A percentile compares a stretch with the other conserved stretches of the same genome.
These are phyloP conservation scores for Polygonum maritimum DNA, from an alignment of 148 eudicot genomes.

Conservation along the genomic window DNA sequence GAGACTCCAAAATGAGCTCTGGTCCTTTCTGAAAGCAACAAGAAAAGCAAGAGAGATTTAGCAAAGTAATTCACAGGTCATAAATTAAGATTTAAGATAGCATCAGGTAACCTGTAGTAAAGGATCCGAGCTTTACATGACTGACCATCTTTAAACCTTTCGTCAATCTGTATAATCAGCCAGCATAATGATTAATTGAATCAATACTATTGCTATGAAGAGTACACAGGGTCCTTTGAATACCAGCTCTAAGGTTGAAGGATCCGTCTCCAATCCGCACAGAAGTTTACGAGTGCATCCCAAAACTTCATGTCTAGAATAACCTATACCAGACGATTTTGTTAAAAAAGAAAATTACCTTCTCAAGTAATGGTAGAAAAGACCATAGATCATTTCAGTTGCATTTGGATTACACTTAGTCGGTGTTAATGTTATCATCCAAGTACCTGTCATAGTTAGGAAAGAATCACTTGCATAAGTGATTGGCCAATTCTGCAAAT, in stretches of 20 bases:
- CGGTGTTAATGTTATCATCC: not conserved
- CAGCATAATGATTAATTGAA: not conserved
- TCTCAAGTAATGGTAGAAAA: not conserved
- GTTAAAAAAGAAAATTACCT: not conserved
- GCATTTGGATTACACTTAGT: too few species aligned
- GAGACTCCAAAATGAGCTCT: constrained; percentile 66
- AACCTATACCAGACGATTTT: constrained; percentile 36
- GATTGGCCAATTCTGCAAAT: constrained; percentile 60
- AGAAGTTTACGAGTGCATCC: constrained; percentile 61
- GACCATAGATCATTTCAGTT: not conserved
- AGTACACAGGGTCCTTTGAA: not conserved
- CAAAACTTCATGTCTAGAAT: constrained; percentile 69
- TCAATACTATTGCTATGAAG: not conserved
- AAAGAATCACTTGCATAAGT: constrained; percentile 87
- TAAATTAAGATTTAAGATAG: not conserved
- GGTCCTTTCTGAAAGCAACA: constrained; percentile 55
- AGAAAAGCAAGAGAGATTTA: not conserved
- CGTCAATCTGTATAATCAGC: constrained; percentile 42
- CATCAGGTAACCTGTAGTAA: constrained; percentile 52
- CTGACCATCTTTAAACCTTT: constrained; percentile 35
- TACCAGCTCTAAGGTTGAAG: constrained; percentile 50
- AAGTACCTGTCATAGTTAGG: constrained; percentile 63
- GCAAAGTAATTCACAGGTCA: not conserved
- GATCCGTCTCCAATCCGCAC: constrained; percentile 52
- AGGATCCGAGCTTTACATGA: constrained; percentile 62